phyloP scores from a whole-genome alignment of 148 eudicot genomes.

The Diospyros kaki region DNA sequence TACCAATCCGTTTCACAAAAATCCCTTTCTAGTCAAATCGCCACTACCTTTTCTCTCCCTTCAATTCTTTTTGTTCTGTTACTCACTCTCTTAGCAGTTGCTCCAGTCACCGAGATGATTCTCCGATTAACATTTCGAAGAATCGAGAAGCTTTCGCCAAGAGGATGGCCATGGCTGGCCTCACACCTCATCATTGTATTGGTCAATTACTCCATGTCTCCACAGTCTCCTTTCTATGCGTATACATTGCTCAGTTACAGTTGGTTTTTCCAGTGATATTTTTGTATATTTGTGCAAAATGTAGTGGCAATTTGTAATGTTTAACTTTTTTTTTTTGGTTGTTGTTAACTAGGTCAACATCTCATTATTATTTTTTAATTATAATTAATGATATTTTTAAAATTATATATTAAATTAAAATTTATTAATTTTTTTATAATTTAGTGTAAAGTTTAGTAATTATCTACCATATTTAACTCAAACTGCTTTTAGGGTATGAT shows the following conservation, averaged over 20 bases:
- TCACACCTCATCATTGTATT: slow-evolving; percentile 57
- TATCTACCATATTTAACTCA: too few species aligned
- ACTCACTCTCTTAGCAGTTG: slow-evolving; percentile 33
- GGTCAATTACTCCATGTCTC: slow-evolving; percentile 26
- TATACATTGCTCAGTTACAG: not conserved
- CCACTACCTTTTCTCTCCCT: slow-evolving; percentile 11
- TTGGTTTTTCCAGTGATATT: too few species aligned
- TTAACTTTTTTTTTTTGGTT: too few species aligned
- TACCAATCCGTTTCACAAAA: not conserved
- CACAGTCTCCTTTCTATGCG: not conserved
- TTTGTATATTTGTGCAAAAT: too few species aligned
- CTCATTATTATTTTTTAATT: too few species aligned
- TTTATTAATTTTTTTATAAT: too few species aligned
- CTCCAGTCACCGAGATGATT: slow-evolving; percentile 14
- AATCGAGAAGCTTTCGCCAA: slow-evolving; percentile 42
- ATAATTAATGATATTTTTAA: too few species aligned
- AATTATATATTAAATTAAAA: too few species aligned
- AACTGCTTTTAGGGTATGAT: too few species aligned
- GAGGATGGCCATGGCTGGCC: slow-evolving; percentile 65
- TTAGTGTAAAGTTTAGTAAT: too few species aligned
- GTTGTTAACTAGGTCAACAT: too few species aligned
- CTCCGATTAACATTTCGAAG: slow-evolving; percentile 22
- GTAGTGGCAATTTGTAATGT: too few species aligned
- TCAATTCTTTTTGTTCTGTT: slow-evolving; percentile 10
- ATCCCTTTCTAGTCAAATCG: not conserved